Evolutionary conservation across 106 monocot species (phyloP), one percentile per base, ranked within the genome.

Genomic region (Allium cepa): DNA sequence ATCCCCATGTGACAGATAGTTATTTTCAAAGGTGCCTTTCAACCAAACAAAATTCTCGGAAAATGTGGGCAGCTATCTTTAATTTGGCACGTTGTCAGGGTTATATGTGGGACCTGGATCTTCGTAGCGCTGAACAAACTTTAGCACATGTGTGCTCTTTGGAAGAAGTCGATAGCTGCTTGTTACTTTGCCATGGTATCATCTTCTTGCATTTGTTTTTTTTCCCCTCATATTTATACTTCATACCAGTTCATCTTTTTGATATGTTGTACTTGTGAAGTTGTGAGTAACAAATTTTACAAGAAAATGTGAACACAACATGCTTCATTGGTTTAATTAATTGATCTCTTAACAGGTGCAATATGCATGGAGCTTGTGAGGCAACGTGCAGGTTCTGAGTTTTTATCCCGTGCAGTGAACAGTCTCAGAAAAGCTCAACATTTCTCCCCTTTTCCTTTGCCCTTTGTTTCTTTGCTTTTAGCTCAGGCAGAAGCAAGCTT

Each of bases 401-500:
- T 84, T 56, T 75, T 99, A 71, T 78, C 77, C 4, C 79, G 78
- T 67, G 93, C 87, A 5, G 57, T 80, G 49, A 57, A 45, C 55
- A 80, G 83, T 79, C 93, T 99, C 10, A 72, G 71, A 50, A 99
- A 85, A 63, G 92, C 93, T 45, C 84, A 79, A 56, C 66, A 77
- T 68, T 46, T 17, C 7, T 74, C 83, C 48, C 70, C 36, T 57
- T 57, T 67, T 49, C 81, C 79, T 66, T 73, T 99, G 11, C 99
- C 99, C 7, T 51, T 93, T 27, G 68, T 83, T 49, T 99, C 93
- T 4, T 59, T 70, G 53, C 71, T 99, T 69, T 77, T 90, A 50
- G 99, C 90, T 74, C 88, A 93, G 76, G 92, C 85, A 26, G 93
- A 93, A 75, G 99, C 80, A 69, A 99, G 99, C 78, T 57, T 87